These are phyloP conservation scores for Trichomonas gallinae DNA, from an alignment of 208 protist species.

Conservation along the genomic window DNA sequence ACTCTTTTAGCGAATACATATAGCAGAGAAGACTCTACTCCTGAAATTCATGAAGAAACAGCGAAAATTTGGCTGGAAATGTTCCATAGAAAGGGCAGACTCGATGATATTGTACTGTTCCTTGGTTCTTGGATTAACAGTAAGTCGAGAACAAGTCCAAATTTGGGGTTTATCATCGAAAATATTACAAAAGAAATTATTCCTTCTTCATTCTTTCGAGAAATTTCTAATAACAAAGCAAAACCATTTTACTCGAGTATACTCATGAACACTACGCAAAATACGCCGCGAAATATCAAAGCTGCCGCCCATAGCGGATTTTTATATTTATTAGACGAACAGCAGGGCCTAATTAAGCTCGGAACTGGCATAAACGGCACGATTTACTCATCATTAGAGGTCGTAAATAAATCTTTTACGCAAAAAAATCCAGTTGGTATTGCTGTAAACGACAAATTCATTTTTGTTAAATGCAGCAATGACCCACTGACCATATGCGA, in stretches of 20 bases:
- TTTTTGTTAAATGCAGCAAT: not conserved
- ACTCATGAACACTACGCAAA: not conserved
- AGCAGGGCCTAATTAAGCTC: not conserved
- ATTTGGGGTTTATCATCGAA: not conserved
- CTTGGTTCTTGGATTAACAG: not conserved
- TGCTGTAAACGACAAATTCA: not conserved
- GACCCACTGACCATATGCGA: not conserved
- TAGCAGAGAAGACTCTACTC: not conserved
- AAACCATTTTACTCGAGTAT: not conserved
- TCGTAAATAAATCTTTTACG: not conserved
- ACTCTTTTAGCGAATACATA: not conserved
- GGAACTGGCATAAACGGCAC: not conserved
- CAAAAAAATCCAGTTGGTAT: not conserved
- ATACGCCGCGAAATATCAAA: not conserved
- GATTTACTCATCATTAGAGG: not conserved
- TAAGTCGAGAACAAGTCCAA: not conserved
- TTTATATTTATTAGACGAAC: not conserved
- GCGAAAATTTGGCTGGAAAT: not conserved
- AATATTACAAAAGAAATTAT: not conserved
- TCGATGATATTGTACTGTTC: not conserved
- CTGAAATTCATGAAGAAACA: not conserved
- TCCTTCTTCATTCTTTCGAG: not conserved
- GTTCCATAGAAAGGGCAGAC: not conserved
- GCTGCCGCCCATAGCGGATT: not conserved
- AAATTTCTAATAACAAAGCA: not conserved